Evolutionary conservation across 768 basidiomycete species (phyloP).

Genomic region (Naganishia onofrii): DNA sequence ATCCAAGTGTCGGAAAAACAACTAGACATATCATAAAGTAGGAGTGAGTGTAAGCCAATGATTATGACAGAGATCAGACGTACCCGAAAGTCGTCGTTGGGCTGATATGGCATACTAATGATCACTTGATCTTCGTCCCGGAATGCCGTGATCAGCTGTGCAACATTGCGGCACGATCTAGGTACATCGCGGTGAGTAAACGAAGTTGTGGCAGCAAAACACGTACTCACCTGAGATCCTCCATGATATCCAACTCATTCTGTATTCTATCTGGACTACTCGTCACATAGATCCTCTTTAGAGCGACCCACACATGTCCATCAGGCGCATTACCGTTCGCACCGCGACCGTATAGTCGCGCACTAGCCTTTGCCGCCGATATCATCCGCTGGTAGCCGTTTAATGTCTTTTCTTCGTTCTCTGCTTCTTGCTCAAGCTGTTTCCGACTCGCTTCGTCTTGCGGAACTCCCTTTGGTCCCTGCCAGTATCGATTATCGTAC

Average conservation of each 20-base stretch:
- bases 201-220: neutral
- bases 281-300: slow-evolving; percentile 96
- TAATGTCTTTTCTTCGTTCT: slow-evolving; percentile 53
- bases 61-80: slow-evolving; percentile 44
- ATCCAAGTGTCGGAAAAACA: slow-evolving; percentile 73
- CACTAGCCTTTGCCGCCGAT: neutral
- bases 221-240: slow-evolving; percentile 57
- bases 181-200: neutral
- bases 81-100: slow-evolving; percentile 89
- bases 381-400: neutral
- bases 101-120: slow-evolving; percentile 87
- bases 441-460: slow-evolving; percentile 6
- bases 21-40: slow-evolving; percentile 49
- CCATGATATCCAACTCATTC: slow-evolving; percentile 88
- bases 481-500: slow-evolving; percentile 15
- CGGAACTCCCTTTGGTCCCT: neutral
- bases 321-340: slow-evolving; percentile 37
- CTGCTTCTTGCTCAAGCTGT: neutral
- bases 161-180: slow-evolving; percentile 72
- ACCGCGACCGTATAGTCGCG: slow-evolving; percentile 24
- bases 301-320: slow-evolving; percentile 65
- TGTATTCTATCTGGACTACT: slow-evolving; percentile 86
- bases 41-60: neutral
- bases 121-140: slow-evolving; percentile 87
- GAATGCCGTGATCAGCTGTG: slow-evolving; percentile 92